A percentile compares a stretch with the other conserved stretches of the same genome.
phyloP scores from a whole-genome alignment of 345 rosid genomes.

The Eutrema yunnanense region DNA sequence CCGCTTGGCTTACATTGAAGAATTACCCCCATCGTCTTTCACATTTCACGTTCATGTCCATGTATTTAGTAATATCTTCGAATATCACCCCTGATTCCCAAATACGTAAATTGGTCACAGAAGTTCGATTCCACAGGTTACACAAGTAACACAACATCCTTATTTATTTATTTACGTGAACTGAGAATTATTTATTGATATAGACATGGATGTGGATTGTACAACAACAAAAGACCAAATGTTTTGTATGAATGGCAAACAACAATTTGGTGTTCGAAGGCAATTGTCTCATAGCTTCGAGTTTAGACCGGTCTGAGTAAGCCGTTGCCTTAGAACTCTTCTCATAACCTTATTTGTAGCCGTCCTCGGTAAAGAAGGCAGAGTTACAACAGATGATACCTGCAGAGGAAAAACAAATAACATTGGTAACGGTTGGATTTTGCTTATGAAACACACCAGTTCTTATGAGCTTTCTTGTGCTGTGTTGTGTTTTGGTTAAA shows the following conservation, averaged over 20 bases:
- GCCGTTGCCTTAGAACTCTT: slow-evolving; percentile 71
- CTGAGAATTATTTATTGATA: background rate
- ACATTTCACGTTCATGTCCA: background rate
- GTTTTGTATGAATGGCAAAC: background rate
- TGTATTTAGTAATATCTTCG: background rate
- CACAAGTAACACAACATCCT: background rate
- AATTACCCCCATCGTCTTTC: background rate
- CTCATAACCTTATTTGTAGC: slow-evolving; percentile 96
- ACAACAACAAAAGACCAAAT: slow-evolving; percentile 9
- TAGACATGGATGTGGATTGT: background rate
- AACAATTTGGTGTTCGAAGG: background rate
- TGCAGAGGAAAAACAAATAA: slow-evolving; percentile 12
- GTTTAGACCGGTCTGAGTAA: slow-evolving; percentile 40
- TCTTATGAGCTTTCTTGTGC: background rate
- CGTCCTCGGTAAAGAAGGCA: slow-evolving; percentile 76
- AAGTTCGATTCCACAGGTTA: background rate
- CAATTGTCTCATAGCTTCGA: slow-evolving; percentile 47
- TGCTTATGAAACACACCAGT: background rate
- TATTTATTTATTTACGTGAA: background rate
- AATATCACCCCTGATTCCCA: background rate
- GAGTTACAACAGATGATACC: slow-evolving; percentile 56
- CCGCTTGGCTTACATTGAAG: background rate
- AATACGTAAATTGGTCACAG: background rate
- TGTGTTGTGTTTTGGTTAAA: background rate
- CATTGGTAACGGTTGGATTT: background rate